These are phyloP conservation scores for Oenanthe sinensis DNA, from an alignment of 129 eudicot genomes.

Conservation along the genomic window DNA sequence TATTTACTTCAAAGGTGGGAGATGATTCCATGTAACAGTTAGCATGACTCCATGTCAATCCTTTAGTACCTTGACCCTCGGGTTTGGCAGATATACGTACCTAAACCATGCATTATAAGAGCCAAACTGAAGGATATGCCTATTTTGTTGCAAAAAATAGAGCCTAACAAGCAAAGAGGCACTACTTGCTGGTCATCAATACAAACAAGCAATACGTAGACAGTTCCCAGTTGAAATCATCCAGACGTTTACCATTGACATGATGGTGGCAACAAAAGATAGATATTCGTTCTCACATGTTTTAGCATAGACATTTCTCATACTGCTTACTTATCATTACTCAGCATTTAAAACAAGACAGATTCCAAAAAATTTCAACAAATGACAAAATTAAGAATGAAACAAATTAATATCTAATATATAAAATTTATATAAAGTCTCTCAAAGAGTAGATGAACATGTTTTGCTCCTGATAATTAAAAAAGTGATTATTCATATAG, in stretches of 20 bases:
- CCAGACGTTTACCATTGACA: background rate
- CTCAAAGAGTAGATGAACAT: background rate
- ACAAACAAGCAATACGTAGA: background rate
- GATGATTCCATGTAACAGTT: slow-evolving; percentile 52
- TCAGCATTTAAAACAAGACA: background rate
- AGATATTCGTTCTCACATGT: background rate
- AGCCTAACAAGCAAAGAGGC: background rate
- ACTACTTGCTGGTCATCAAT: background rate
- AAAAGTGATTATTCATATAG: background rate
- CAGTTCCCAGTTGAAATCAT: background rate
- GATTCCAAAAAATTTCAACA: background rate
- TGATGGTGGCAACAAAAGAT: background rate
- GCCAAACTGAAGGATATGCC: background rate
- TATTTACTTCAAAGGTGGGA: slow-evolving; percentile 47
- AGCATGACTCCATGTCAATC: slow-evolving; percentile 87
- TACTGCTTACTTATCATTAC: background rate
- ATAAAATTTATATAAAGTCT: too few relatives aligned
- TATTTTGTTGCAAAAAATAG: background rate
- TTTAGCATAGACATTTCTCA: background rate
- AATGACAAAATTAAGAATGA: background rate
- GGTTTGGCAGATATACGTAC: slow-evolving; percentile 81
- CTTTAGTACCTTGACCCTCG: slow-evolving; percentile 69
- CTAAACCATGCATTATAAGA: slow-evolving; percentile 24
- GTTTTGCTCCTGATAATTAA: background rate
- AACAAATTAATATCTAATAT: background rate